These are phyloP conservation scores for Pyrus pyrifolia DNA, from an alignment of 306 rosid species.

Conservation along the genomic window DNA sequence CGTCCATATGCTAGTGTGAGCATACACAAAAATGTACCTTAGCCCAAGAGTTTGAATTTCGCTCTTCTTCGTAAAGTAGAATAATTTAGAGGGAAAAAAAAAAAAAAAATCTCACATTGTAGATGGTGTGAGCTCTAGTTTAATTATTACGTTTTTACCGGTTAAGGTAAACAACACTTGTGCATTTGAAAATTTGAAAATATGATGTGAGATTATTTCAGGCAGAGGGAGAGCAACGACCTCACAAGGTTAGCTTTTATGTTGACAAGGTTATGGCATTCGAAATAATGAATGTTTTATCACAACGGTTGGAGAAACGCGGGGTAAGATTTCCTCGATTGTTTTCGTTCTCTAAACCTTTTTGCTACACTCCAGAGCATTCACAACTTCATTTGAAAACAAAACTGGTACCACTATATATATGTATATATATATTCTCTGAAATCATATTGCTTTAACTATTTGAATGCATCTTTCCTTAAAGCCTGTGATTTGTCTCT, in stretches of 20 bases:
- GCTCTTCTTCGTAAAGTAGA: background rate
- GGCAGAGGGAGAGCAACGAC: slow-evolving; percentile 69
- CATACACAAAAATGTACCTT: too few species aligned
- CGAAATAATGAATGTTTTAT: slow-evolving; percentile 36
- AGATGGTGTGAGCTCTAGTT: background rate
- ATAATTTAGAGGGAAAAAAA: too few species aligned
- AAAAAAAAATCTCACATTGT: background rate
- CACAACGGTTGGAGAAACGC: slow-evolving; percentile 41
- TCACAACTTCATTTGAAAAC: background rate
- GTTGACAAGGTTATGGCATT: slow-evolving; percentile 54
- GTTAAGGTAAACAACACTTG: background rate
- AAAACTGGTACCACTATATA: background rate
- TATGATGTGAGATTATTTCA: slow-evolving; percentile 30
- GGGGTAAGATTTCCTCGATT: slow-evolving; percentile 44
- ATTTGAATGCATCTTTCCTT: slow-evolving; percentile 2
- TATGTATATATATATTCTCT: background rate
- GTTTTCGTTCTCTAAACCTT: background rate
- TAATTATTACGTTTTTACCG: background rate
- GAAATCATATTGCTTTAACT: background rate
- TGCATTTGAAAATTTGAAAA: slow-evolving; percentile 6
- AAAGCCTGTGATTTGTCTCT: background rate
- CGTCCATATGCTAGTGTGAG: too few species aligned
- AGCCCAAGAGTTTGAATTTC: background rate
- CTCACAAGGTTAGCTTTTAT: slow-evolving; percentile 82
- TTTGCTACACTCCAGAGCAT: background rate